Evolutionary conservation across 768 basidiomycete species (phyloP), one percentile per base, ranked within the genome.

Genomic region (Amanita inopinata): DNA sequence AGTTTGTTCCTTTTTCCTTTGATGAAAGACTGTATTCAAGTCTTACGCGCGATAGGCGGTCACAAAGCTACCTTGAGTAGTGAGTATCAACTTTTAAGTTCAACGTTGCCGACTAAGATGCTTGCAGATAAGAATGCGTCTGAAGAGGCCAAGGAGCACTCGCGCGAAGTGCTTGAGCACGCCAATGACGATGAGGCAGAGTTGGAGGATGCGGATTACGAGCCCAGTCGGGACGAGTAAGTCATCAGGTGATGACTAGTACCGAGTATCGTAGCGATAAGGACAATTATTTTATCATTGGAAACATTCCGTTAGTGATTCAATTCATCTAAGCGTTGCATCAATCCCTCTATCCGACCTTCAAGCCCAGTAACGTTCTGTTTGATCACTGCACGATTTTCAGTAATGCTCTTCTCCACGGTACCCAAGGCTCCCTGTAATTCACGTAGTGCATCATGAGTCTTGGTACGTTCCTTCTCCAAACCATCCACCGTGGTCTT

Each of bases 291-390:
- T 17, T 40, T 5, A 18, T 28, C 24, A 15, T n/a, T 40, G 25
- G 23, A 22, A 4, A n/a, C 17, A n/a, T 25, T 9, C 12, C 24
- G 33, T 24, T 23, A 44, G 22, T 57, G 52, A 36, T 51, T 49
- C 19, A 71, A 49, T 15, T 67, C 67, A 20, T 74, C 70, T 43
- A 76, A 52, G 39, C 71, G 56, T 28, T 56, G 58, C 14, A 69
- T 55, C 37, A 75, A 45, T 14, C 39, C 46, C 23, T 69, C 65
- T 19, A 76, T 63, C 32, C 74, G 55, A 20, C 54, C 59, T 46
- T 89, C 84, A 2, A 96, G 66, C 12, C 79, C 78, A 2, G 65
- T 59, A 19, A 91, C 79, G 53, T 97, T 93, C 4, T 72, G 73
- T 51, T 76, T 77, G 9, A 89, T 78, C 10, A 82, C 74, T 3